phyloP scores from a whole-genome alignment of 805 yeast genomes.

The Lachancea dasiensis region DNA sequence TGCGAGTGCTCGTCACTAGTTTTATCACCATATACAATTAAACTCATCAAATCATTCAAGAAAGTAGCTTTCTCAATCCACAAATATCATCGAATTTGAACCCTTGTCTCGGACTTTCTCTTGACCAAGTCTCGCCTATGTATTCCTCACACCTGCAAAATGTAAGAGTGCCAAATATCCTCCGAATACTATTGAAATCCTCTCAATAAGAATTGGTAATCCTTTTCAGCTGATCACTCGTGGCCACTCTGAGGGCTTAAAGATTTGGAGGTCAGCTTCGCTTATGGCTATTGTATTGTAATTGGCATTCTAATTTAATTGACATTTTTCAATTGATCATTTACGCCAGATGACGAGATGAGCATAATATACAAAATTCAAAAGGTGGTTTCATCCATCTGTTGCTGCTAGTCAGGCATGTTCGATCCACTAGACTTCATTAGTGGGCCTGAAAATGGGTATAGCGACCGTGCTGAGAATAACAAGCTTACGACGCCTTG shows the following conservation, averaged over 20 bases:
- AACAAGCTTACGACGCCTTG: neutral
- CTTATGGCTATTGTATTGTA: neutral
- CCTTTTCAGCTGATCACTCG: no score
- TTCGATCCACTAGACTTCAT: conserved; percentile 35
- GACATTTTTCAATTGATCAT: neutral
- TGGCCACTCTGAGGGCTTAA: no score
- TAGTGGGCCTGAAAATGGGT: neutral
- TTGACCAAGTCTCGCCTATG: no score
- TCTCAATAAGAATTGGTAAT: no score
- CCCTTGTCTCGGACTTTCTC: no score
- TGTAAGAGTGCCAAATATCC: no score
- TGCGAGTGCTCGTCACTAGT: conserved; percentile 1
- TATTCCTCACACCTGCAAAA: no score
- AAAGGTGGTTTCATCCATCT: neutral
- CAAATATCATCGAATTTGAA: no score
- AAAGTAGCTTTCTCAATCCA: neutral
- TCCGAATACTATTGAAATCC: no score
- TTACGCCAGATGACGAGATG: neutral
- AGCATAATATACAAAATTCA: no score
- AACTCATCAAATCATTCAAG: conserved; percentile 1
- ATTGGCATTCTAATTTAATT: neutral
- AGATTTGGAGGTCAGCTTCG: no score
- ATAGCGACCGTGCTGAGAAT: neutral
- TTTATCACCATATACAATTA: conserved; percentile 5
- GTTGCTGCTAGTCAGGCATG: conserved; percentile 13